Conservation (phyloP, 768 basidiomycete genomes). For the Naganishia vishniacii region DNA sequence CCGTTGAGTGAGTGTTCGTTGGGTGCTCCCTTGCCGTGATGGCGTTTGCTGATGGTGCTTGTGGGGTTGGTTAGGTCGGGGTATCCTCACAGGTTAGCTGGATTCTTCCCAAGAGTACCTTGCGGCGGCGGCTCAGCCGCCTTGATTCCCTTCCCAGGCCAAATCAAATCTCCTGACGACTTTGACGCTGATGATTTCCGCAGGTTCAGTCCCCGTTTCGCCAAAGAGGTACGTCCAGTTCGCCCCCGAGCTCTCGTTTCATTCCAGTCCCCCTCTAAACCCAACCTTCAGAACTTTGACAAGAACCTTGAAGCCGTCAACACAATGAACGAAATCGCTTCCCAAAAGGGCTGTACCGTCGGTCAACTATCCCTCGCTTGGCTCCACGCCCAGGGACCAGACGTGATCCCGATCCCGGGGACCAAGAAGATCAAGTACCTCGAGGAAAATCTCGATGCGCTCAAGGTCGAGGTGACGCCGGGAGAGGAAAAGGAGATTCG, state of each 20-base stretch:
- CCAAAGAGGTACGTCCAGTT: conserved; percentile 20
- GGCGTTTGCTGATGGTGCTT: neutral
- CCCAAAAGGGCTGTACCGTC: conserved; percentile 41
- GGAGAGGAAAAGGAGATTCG: conserved; percentile 41
- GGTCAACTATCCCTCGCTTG: conserved; percentile 56
- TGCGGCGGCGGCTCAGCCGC: too few species aligned
- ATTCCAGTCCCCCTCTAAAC: neutral
- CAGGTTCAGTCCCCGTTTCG: conserved; percentile 16
- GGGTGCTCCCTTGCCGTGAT: neutral
- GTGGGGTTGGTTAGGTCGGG: conserved; percentile 48
- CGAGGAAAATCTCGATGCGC: conserved; percentile 40
- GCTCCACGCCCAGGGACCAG: conserved; percentile 49
- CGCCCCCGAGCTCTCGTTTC: neutral
- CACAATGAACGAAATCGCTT: conserved; percentile 31
- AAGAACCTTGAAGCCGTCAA: conserved; percentile 32
- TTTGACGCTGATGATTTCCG: conserved; percentile 23
- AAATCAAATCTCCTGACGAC: conserved; percentile 21
- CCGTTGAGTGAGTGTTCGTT: conserved; percentile 47
- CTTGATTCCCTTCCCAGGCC: neutral
- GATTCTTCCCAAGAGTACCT: too few species aligned
- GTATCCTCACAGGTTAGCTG: conserved; percentile 50
- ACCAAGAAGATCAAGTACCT: conserved; percentile 37
- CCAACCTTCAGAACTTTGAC: conserved; percentile 20
- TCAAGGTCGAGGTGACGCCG: conserved; percentile 35
- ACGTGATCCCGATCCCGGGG: conserved; percentile 39